Percentiles rank a stretch among this genome's conserved stretches.
phyloP scores from a whole-genome alignment of 805 yeast species.

The Kazachstania taianensis region DNA sequence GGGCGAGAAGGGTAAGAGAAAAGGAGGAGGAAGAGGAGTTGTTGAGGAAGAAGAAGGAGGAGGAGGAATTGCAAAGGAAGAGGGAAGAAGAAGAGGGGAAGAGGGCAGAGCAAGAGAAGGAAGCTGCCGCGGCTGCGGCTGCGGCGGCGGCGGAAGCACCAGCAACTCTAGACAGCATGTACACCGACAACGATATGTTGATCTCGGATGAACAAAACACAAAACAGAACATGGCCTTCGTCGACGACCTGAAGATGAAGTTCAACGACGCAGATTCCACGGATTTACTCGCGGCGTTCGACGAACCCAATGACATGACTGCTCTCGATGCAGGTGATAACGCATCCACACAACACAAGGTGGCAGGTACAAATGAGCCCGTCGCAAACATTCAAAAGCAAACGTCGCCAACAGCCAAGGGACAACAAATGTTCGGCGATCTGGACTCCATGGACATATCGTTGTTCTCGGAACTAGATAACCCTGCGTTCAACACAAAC shows the following conservation, averaged over 20 bases:
- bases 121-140: constrained; percentile 11
- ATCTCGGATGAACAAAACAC: not conserved
- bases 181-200: constrained; percentile 7
- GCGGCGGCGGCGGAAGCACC: constrained; percentile 7
- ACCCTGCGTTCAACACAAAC: constrained; percentile 21
- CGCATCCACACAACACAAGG: not conserved
- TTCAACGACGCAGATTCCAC: not conserved
- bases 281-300: not conserved
- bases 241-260: constrained; percentile 1
- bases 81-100: constrained; percentile 5
- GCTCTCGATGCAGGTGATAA: not conserved
- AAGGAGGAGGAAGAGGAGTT: constrained; percentile 7
- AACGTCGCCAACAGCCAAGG: not conserved
- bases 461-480: constrained; percentile 26
- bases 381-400: not conserved
- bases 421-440: constrained; percentile 14
- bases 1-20: constrained; percentile 5
- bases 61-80: constrained; percentile 4
- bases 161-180: constrained; percentile 7
- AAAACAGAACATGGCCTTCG: constrained; percentile 2
- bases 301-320: not conserved
- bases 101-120: constrained; percentile 8
- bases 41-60: constrained; percentile 1
- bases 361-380: not conserved
- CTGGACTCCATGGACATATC: constrained; percentile 25